Evolutionary conservation across 176 grass and related monocot species (phyloP).

Genomic region (Musa acuminata): DNA sequence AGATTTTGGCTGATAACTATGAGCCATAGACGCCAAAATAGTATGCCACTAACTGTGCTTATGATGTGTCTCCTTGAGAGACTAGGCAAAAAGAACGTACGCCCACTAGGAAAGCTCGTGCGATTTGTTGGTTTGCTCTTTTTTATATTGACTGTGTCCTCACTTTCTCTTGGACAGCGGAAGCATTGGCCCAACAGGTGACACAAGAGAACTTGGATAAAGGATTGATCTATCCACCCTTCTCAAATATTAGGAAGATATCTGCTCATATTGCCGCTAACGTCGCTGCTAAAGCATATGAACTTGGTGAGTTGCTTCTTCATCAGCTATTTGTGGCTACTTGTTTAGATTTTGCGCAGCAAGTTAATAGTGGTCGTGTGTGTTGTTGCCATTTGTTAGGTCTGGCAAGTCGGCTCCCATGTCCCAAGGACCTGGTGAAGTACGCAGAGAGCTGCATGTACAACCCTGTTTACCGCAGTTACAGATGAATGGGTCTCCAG

Average conservation of each 20-base stretch:
- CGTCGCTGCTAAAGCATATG: conserved; percentile 79
- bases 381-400: conserved; percentile 17
- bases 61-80: too few relatives aligned
- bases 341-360: background rate
- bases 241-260: conserved; percentile 83
- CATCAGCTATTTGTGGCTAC: background rate
- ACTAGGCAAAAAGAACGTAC: too few relatives aligned
- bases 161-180: conserved; percentile 38
- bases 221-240: conserved; percentile 72
- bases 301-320: conserved; percentile 45
- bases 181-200: conserved; percentile 76
- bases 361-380: background rate
- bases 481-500: conserved; percentile 27
- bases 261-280: conserved; percentile 75
- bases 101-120: too few relatives aligned
- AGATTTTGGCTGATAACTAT: too few relatives aligned
- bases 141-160: background rate
- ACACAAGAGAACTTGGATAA: conserved; percentile 54
- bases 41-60: too few relatives aligned
- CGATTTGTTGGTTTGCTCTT: background rate
- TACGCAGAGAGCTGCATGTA: conserved; percentile 85
- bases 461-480: conserved; percentile 60
- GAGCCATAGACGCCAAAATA: too few relatives aligned
- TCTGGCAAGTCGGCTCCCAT: conserved; percentile 52
- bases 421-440: conserved; percentile 57